Evolutionary conservation across 2,329 filamentous ascomycete species (phyloP).

Genomic region (Beauveria medogensis): DNA sequence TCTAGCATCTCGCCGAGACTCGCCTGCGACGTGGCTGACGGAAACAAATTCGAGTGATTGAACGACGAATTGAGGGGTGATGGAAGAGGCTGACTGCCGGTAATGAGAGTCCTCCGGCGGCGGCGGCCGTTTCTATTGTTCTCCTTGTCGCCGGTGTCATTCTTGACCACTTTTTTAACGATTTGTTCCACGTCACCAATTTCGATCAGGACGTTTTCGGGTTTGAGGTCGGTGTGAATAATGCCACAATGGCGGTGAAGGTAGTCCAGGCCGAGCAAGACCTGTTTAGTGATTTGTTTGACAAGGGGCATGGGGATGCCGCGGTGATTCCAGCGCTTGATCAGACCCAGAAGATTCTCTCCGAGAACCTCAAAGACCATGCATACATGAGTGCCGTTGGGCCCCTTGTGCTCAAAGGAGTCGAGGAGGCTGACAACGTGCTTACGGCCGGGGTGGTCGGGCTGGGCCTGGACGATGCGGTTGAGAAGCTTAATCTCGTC

Average conservation of each 20-base stretch:
- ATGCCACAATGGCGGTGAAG: conserved; percentile 97
- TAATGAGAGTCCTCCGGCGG: conserved; percentile 87
- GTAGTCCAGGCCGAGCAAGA: conserved; percentile 89
- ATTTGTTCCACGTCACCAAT: conserved; percentile 99
- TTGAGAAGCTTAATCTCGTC: conserved; percentile 98
- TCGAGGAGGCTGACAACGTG: conserved; percentile 95
- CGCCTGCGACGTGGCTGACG: conserved; percentile 54
- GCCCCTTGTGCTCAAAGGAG: conserved; percentile 95
- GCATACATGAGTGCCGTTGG: conserved; percentile 92
- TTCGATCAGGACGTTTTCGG: conserved; percentile 96
- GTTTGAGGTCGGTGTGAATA: conserved; percentile 96
- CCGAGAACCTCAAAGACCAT: conserved; percentile 99
- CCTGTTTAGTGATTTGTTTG: conserved; percentile 98
- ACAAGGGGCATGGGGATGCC: conserved; percentile 94
- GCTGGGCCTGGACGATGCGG: conserved; percentile 92
- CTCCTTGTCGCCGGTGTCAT: conserved; percentile 65
- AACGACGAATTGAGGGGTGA: conserved; percentile 92
- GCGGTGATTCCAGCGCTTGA: conserved; percentile 97
- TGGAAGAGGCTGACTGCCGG: conserved; percentile 89
- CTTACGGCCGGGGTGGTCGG: conserved; percentile 84
- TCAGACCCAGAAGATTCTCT: conserved; percentile 87
- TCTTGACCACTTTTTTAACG: conserved; percentile 91
- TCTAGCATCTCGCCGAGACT: conserved; percentile 81
- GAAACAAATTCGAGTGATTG: conserved; percentile 66
- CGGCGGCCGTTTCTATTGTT: conserved; percentile 87